Base-by-base conservation (phyloP, 2,329 filamentous ascomycete species). In the Aspergillus sp. region DNA sequence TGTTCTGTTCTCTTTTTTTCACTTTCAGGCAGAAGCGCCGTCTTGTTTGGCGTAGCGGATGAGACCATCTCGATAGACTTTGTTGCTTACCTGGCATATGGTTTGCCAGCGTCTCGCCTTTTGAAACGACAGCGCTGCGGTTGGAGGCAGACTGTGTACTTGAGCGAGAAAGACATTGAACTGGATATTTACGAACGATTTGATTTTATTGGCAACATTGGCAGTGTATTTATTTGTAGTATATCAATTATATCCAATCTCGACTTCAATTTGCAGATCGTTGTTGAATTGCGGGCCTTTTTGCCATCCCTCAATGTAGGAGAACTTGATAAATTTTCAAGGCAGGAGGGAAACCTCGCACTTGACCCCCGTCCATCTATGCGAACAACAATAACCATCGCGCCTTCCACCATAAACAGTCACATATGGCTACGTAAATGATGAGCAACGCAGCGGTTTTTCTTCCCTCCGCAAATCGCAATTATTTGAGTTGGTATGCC, bases 21-120 rank as follows among this genome's bases (percentile, higher is more conserved):
- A 15, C 38, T 52, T 64, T 28, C 60, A 63, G 66, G 57, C 67
- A 67, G 50, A 64, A 65, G 66, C 64, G 64, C 64, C 57, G 58
- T 64, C 56, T 63, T 64, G 64, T 66, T 67, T 65, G 68, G 71
- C 67, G 71, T 70, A 68, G 65, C 64, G 64, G 67, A 66, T 66
- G 65, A 64, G 68, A 68, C 64, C 60, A 66, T 72, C 64, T 73
- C 71, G 65, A 74, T 74, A 75, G 71, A 74, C 63, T 67, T 66
- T 61, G 67, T 69, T 68, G 64, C 67, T 69, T 65, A 58, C 50
- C 62, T 63, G 64, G 59, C 57, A 62, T 64, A 54, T 46, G 57
- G 60, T 58, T 57, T 56, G 48, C 49, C 52, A 57, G 61, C 22
- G 47, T 63, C 58, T 52, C 56, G 34, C 34, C 7, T 60, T 59